A percentile compares a stretch with the other conserved stretches of the same genome.
These are phyloP conservation scores for Cryptosporidium sp. DNA, from an alignment of 169 alveolate species.

Conservation along the genomic window DNA sequence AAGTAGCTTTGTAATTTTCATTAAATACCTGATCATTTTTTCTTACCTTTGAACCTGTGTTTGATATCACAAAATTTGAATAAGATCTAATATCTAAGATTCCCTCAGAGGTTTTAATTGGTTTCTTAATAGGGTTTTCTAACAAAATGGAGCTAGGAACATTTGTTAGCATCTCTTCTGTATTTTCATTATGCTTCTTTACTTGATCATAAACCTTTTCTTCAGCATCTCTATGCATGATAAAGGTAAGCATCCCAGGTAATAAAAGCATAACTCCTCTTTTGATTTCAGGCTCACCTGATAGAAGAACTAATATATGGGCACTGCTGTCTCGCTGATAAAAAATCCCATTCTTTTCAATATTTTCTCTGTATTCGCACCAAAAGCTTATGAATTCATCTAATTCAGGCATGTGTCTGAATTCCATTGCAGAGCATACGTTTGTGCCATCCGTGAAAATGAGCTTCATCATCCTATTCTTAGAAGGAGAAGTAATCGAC, in stretches of 20 bases:
- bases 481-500: constrained; percentile 1
- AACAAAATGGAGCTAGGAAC: not conserved
- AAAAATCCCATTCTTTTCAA: not conserved
- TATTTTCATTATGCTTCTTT: not conserved
- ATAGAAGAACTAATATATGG: constrained; percentile 43
- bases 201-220: not conserved
- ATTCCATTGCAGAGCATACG: constrained; percentile 57
- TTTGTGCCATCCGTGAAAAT: constrained; percentile 43
- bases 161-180: not conserved
- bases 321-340: not conserved
- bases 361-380: not conserved
- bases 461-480: constrained; percentile 56
- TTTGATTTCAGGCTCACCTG: constrained; percentile 56
- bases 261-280: constrained; percentile 39
- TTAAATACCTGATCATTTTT: not conserved
- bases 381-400: constrained; percentile 29
- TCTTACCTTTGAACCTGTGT: not conserved
- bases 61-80: constrained; percentile 32
- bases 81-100: constrained; percentile 59
- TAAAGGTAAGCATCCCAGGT: constrained; percentile 52
- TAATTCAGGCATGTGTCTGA: constrained; percentile 37
- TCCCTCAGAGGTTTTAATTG: not conserved
- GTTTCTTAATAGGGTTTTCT: not conserved
- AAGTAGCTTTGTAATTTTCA: not conserved
- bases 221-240: not conserved